Evolutionary conservation across 768 basidiomycete species (phyloP).

Genomic region (Mycena metata): DNA sequence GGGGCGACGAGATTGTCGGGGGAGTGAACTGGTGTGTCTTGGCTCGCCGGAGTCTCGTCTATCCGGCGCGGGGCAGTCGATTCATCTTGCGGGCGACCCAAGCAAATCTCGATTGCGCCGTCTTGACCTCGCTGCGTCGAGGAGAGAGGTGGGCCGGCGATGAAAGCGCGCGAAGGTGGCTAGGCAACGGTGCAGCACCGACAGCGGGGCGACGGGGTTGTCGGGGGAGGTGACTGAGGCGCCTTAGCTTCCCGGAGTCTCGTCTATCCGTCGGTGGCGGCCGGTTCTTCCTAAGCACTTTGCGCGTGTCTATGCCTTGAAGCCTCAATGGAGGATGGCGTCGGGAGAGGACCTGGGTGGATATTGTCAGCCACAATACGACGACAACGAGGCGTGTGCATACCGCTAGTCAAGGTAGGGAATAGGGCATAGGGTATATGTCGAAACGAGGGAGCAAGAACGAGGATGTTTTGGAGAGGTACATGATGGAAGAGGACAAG

Average conservation of each 20-base stretch:
- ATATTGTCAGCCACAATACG: too few species aligned
- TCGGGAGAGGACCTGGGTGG: too few species aligned
- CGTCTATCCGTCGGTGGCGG: not conserved
- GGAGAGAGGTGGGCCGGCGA: not conserved
- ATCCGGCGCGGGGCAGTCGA: not conserved
- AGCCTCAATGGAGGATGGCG: too few species aligned
- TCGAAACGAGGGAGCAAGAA: too few species aligned
- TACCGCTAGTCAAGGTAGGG: too few species aligned
- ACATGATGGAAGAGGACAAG: too few species aligned
- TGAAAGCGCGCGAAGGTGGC: not conserved
- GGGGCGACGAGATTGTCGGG: not conserved
- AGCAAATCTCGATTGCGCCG: not conserved
- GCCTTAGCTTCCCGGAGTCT: not conserved
- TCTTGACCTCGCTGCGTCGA: not conserved
- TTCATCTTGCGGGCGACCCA: not conserved
- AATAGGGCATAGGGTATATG: too few species aligned
- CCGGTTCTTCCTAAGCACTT: not conserved
- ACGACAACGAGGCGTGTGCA: too few species aligned
- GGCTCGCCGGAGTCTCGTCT: not conserved
- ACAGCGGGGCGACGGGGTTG: constrained; percentile 12
- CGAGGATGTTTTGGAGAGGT: too few species aligned
- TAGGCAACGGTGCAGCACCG: not conserved
- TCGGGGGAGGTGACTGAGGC: not conserved
- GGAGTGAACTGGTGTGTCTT: constrained; percentile 3
- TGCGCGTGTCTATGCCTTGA: too few species aligned